A percentile compares a stretch with the other conserved stretches of the same genome.
Conservation (phyloP, 164 flowering plant species). For the Malania oleifera region DNA sequence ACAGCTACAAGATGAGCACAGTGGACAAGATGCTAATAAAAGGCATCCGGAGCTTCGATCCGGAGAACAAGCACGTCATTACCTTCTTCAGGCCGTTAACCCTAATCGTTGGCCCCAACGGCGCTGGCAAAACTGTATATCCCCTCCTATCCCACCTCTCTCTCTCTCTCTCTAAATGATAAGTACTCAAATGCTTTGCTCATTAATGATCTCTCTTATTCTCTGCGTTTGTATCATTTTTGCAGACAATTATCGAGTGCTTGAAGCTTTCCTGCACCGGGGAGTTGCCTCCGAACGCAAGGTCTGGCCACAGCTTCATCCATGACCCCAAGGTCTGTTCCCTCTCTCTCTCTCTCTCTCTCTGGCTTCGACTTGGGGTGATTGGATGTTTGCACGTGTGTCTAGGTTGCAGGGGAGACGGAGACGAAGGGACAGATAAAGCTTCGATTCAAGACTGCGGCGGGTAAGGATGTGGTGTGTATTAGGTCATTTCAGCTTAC, state of each 20-base stretch:
- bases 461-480: conserved; percentile 94
- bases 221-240: conserved; percentile 1
- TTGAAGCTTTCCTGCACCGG: conserved; percentile 95
- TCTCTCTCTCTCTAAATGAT: too few relatives aligned
- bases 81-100: conserved; percentile 93
- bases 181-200: too few relatives aligned
- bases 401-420: conserved; percentile 94
- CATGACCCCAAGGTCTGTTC: conserved; percentile 91
- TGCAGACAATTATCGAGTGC: conserved; percentile 91
- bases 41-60: conserved; percentile 97
- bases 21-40: conserved; percentile 97
- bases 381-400: not conserved
- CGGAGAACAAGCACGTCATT: conserved; percentile 91
- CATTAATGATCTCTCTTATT: too few relatives aligned
- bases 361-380: not conserved
- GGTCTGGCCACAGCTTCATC: conserved; percentile 96
- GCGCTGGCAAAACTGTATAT: conserved; percentile 94
- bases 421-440: conserved; percentile 97
- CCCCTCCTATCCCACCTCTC: too few relatives aligned
- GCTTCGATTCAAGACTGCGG: conserved; percentile 91
- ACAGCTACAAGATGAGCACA: conserved; percentile 96
- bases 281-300: conserved; percentile 93
- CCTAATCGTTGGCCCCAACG: conserved; percentile 93
- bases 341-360: not conserved
- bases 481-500: conserved; percentile 96